Evolutionary conservation across 2,329 filamentous ascomycete genomes (phyloP), one percentile per base, ranked within the genome.

Genomic region (Periconia sp.): DNA sequence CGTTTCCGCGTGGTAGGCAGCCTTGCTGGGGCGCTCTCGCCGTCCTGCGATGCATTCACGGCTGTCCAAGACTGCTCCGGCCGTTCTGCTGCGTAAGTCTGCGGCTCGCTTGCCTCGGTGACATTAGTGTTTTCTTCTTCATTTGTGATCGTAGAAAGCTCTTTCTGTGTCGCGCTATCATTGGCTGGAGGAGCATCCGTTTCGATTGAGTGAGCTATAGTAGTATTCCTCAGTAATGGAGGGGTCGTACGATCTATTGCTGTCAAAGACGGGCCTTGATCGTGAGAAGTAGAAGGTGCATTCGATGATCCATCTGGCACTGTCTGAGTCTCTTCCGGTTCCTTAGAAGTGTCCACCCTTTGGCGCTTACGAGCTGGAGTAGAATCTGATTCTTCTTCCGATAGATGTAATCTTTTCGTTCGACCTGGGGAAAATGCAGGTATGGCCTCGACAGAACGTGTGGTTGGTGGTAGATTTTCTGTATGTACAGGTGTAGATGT

Each of bases 31-130:
- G 13, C 31, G 12, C 40, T 47, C 5, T 28, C 36, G 4, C 50
- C 50, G 6, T 51, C 52, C 15, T 36, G 45, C 10, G 52, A 45
- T 16, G 58, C 45, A 30, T 69, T 69, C 6, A 69, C 63, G n/a
- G 65, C 48, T 19, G 47, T 47, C 65, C 65, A 69, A 15, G 61
- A 56, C 9, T 53, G 26, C 12, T 31, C 47, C 34, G 49, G 46
- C 22, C 39, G 44, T 16, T 37, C 45, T 18, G 39, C 29, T 38
- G 50, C 15, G 40, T 13, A 41, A 10, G 53, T 28, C 36, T 24
- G 52, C 17, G 5, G 43, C 18, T 10, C 38, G 28, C 10, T 13
- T 31, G 15, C 16, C 12, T 23, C 36, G n/a, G 16, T 46, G 26
- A 28, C n/a, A 7, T 29, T 30, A 9, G 21, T 30, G 25, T 12